These are phyloP conservation scores for Stylonectria norvegica DNA, from an alignment of 2,329 filamentous ascomycete species.

Conservation along the genomic window DNA sequence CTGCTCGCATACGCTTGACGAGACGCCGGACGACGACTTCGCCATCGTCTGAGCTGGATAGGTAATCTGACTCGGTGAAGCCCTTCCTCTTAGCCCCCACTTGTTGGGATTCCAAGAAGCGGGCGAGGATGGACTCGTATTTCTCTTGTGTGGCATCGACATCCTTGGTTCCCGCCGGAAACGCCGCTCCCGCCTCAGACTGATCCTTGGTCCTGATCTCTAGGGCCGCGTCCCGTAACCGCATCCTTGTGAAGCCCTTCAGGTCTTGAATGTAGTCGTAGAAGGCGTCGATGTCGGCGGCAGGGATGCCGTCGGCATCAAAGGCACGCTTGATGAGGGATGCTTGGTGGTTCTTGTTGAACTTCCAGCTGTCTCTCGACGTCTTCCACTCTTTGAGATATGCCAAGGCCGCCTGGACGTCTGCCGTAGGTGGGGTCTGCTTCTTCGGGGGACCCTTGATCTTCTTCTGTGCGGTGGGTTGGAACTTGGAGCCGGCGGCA, in stretches of 20 bases:
- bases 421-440: conserved; percentile 36
- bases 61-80: conserved; percentile 52
- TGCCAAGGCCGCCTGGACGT: conserved; percentile 62
- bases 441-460: conserved; percentile 38
- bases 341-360: conserved; percentile 90
- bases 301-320: conserved; percentile 66
- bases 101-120: conserved; percentile 40
- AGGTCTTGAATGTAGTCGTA: conserved; percentile 76
- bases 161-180: conserved; percentile 48
- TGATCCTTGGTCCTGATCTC: conserved; percentile 57
- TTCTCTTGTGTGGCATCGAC: conserved; percentile 47
- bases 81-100: conserved; percentile 44
- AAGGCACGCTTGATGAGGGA: conserved; percentile 81
- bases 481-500: conserved; percentile 26
- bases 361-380: conserved; percentile 77
- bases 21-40: conserved; percentile 51
- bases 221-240: conserved; percentile 64
- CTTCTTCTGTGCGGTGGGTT: conserved; percentile 31
- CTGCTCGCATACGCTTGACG: conserved; percentile 61
- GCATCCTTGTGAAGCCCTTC: conserved; percentile 68
- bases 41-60: conserved; percentile 47
- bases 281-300: conserved; percentile 65
- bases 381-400: conserved; percentile 77
- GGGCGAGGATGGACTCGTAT: conserved; percentile 54
- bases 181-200: conserved; percentile 45